Evolutionary conservation across 2,329 filamentous ascomycete genomes (phyloP), one percentile per base, ranked within the genome.

Genomic region (Neonectria faginata): DNA sequence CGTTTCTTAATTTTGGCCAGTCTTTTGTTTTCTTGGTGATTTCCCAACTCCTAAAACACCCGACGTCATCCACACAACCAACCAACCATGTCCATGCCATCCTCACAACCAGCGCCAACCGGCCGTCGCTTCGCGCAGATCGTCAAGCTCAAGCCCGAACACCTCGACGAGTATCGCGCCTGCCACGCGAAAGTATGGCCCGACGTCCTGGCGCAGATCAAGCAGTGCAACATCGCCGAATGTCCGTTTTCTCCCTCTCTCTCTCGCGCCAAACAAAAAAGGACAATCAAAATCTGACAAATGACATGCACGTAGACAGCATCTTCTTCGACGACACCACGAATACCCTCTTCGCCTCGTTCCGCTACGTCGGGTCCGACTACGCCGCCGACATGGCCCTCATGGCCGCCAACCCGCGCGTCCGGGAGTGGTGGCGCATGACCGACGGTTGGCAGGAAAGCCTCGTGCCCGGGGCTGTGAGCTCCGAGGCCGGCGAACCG

Each of bases 371-470:
- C n/a, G 92, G 92, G 0, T 86, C 86, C 64, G 86, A 92, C 67
- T 94, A 87, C 65, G 88, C 86, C 2, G 89, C 83, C 10, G 92
- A 95, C 74, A 94, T 95, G 92, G 85, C 87, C 77, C 84, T 83
- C 66, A 94, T 94, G 91, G 84, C 85, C 1, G 88, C 87, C 62
- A 93, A 94, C 70, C 85, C 87, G 1, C 90, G 89, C 74, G 90
- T 94, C 36, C 85, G 88, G 60, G 89, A 91, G 77, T 95, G 92
- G 92, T 95, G 92, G 92, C 82, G 81, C 62, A 90, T 94, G 88
- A 94, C 92, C 54, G 92, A 95, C 77, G 82, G 83, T 14, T 92
- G 89, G 83, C 92, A 94, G 79, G 89, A 88, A 77, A 85, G 83
- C 48, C 75, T 91, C 31, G 86, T 90, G 2, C 82, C 85, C 0